Conservation (phyloP, 805 yeast species). For the Saturnispora sekii region DNA sequence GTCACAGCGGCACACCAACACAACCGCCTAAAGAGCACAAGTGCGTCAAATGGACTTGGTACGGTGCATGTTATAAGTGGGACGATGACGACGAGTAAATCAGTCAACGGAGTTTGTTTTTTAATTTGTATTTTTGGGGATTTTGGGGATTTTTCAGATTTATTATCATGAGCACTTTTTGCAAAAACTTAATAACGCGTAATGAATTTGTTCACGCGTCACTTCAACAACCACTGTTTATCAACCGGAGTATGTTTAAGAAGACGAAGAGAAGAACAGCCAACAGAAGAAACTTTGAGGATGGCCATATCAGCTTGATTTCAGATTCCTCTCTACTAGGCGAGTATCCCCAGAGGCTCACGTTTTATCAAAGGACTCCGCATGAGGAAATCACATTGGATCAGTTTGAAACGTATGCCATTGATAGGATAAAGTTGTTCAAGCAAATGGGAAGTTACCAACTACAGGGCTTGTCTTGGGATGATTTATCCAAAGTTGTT, state of each 20-base stretch:
- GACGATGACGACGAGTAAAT: conserved; percentile 19
- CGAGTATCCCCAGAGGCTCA: conserved; percentile 50
- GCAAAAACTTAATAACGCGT: conserved; percentile 2
- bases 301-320: conserved; percentile 17
- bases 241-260: conserved; percentile 45
- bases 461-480: conserved; percentile 50
- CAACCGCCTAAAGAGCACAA: conserved; percentile 28
- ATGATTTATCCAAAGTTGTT: conserved; percentile 57
- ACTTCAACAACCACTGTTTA: neutral
- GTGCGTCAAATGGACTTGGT: conserved; percentile 54
- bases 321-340: conserved; percentile 4
- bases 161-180: neutral
- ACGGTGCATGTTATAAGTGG: conserved; percentile 39
- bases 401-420: conserved; percentile 92
- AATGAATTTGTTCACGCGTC: conserved; percentile 1
- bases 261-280: conserved; percentile 66
- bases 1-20: conserved; percentile 13
- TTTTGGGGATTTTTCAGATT: too few relatives aligned
- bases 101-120: too few relatives aligned
- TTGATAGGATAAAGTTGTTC: conserved; percentile 75
- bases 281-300: conserved; percentile 57
- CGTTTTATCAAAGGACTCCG: conserved; percentile 74
- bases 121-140: too few relatives aligned
- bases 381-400: conserved; percentile 79
- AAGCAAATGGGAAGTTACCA: conserved; percentile 74